Conservation (phyloP, 2,329 filamentous ascomycete genomes). For the Blastomyces emzantsi region DNA sequence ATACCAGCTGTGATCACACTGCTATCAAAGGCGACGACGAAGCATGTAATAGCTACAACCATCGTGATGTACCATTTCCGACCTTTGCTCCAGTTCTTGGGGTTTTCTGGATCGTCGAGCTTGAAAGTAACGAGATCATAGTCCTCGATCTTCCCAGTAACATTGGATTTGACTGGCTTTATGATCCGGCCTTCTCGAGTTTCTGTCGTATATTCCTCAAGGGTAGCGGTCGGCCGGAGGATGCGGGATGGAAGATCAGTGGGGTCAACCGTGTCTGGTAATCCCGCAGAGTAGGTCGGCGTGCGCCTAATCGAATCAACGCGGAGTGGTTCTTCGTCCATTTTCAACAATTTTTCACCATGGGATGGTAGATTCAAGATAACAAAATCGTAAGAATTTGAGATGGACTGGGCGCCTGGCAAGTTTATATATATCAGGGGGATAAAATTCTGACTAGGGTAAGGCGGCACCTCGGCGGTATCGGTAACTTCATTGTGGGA, state of each 20-base stretch:
- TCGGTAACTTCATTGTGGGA: slow-evolving; percentile 7
- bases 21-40: slow-evolving; percentile 62
- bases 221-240: slow-evolving; percentile 50
- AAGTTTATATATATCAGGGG: slow-evolving; percentile 11
- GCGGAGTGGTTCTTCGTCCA: not conserved
- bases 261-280: slow-evolving; percentile 29
- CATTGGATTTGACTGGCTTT: slow-evolving; percentile 46
- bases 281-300: slow-evolving; percentile 22
- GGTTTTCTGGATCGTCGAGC: slow-evolving; percentile 63
- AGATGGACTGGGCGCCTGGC: not conserved
- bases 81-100: slow-evolving; percentile 73
- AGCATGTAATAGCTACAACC: slow-evolving; percentile 68
- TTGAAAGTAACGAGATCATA: slow-evolving; percentile 63
- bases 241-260: slow-evolving; percentile 58
- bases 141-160: slow-evolving; percentile 41
- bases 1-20: slow-evolving; percentile 73
- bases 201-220: slow-evolving; percentile 60
- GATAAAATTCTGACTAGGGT: slow-evolving; percentile 6
- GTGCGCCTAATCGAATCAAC: not conserved
- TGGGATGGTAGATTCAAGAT: not conserved
- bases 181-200: slow-evolving; percentile 54
- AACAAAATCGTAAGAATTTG: not conserved
- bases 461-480: slow-evolving; percentile 13
- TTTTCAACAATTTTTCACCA: not conserved
- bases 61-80: slow-evolving; percentile 81